Percentiles rank a stretch among this genome's conserved stretches.
Evolutionary conservation across 257 asterid genomes (phyloP).

Genomic region (Jacaranda mimosifolia): DNA sequence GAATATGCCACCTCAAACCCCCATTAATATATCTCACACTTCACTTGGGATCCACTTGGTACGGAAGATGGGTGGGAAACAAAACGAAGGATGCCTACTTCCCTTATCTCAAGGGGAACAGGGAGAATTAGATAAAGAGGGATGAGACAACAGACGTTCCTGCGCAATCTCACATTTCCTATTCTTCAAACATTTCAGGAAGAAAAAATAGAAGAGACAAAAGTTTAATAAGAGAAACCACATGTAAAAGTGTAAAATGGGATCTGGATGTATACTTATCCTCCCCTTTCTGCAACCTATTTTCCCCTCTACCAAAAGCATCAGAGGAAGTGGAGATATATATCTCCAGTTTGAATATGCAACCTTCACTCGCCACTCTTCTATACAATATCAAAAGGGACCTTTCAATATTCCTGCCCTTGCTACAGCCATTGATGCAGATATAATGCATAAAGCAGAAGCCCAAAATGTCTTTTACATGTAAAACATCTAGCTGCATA

Average conservation of each 20-base stretch:
- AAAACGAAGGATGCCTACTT: background rate
- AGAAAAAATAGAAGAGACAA: background rate
- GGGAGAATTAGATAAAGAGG: background rate
- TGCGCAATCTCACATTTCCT: background rate
- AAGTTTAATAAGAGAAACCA: background rate
- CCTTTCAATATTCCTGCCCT: background rate
- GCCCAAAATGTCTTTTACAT: too few relatives aligned
- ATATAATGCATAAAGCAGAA: background rate
- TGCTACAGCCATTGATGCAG: too few relatives aligned
- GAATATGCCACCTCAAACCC: background rate
- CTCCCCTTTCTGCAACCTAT: background rate
- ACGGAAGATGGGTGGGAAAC: background rate
- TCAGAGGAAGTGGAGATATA: background rate
- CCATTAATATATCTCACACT: background rate
- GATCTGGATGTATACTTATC: background rate
- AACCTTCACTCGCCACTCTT: background rate
- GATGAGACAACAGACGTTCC: background rate
- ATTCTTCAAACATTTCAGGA: background rate
- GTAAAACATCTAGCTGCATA: too few relatives aligned
- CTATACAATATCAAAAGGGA: background rate
- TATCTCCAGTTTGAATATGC: background rate
- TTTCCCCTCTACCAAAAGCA: background rate
- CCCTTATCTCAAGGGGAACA: background rate
- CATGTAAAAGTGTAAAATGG: background rate
- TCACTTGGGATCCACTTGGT: constrained; percentile 13